Evolutionary conservation across 805 yeast genomes (phyloP).

Genomic region (Zygosaccharomyces kombuchaensis): DNA sequence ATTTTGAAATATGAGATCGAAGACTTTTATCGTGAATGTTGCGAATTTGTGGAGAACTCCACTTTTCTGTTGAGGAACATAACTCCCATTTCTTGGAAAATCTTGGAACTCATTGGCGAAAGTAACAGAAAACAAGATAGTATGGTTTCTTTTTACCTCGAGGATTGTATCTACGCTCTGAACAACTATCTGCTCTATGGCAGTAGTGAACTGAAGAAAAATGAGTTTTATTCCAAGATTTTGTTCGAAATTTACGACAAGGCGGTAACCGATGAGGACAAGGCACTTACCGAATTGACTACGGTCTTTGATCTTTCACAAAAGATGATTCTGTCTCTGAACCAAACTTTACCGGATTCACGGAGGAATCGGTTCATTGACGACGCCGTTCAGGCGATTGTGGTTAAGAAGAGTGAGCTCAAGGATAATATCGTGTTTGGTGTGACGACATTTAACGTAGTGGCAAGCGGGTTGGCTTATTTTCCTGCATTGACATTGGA

Average conservation of each 20-base stretch:
- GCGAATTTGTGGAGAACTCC: slow-evolving; percentile 70
- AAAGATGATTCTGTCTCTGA: slow-evolving; percentile 56
- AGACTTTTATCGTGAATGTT: slow-evolving; percentile 70
- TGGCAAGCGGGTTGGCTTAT: slow-evolving; percentile 60
- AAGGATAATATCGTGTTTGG: slow-evolving; percentile 32
- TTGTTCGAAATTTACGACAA: slow-evolving; percentile 48
- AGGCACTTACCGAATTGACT: slow-evolving; percentile 53
- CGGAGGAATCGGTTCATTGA: slow-evolving; percentile 46
- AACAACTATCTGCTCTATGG: slow-evolving; percentile 71
- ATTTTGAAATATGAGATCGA: slow-evolving; percentile 63
- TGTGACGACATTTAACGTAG: slow-evolving; percentile 44
- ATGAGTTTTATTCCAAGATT: slow-evolving; percentile 45
- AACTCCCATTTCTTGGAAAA: slow-evolving; percentile 71
- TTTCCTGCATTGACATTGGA: slow-evolving; percentile 52
- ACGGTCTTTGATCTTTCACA: slow-evolving; percentile 61
- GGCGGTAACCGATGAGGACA: slow-evolving; percentile 42
- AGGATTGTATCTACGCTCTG: slow-evolving; percentile 69
- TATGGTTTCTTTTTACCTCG: slow-evolving; percentile 61
- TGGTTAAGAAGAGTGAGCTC: slow-evolving; percentile 22
- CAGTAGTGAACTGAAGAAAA: slow-evolving; percentile 43
- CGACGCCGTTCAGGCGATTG: slow-evolving; percentile 38
- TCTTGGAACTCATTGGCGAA: slow-evolving; percentile 49
- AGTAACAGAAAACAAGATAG: slow-evolving; percentile 38
- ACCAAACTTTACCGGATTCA: slow-evolving; percentile 39
- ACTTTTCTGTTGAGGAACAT: slow-evolving; percentile 56